phyloP scores from a whole-genome alignment of 305 asterid genomes.

The Fraxinus nigra region DNA sequence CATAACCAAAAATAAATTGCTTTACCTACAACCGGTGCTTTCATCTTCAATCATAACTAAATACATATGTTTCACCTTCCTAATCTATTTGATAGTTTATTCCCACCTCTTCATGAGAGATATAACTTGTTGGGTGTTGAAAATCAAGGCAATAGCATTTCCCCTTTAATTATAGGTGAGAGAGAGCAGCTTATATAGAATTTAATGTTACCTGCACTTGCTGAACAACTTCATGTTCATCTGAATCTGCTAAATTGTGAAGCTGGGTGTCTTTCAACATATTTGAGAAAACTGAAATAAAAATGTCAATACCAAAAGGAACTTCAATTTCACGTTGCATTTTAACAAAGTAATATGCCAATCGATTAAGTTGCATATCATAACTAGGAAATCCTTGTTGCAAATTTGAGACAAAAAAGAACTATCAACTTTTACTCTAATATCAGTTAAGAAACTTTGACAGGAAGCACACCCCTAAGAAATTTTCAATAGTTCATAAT shows the following conservation, averaged over 20 bases:
- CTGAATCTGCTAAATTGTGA: slow-evolving; percentile 92
- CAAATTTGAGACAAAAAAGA: not conserved
- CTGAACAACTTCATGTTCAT: slow-evolving; percentile 86
- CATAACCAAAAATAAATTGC: slow-evolving; percentile 19
- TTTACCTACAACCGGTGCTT: slow-evolving; percentile 6
- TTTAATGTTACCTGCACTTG: slow-evolving; percentile 74
- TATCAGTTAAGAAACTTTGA: not conserved
- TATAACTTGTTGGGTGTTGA: not conserved
- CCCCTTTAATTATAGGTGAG: not conserved
- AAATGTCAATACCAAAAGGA: slow-evolving; percentile 21
- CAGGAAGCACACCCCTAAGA: slow-evolving; percentile 1
- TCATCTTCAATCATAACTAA: slow-evolving; percentile 7
- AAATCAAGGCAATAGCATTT: not conserved
- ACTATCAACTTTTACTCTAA: not conserved
- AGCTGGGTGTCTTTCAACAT: slow-evolving; percentile 93
- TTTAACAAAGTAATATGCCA: slow-evolving; percentile 14
- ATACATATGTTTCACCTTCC: not conserved
- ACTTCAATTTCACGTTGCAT: slow-evolving; percentile 19
- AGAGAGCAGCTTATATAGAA: slow-evolving; percentile 6
- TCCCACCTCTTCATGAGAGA: not conserved
- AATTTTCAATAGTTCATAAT: not conserved
- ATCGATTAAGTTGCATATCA: not conserved
- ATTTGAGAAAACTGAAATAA: slow-evolving; percentile 83
- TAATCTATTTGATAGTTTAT: slow-evolving; percentile 4
- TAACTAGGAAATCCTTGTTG: not conserved